These are phyloP conservation scores for Pilobolus umbonatus DNA, from an alignment of 192 early-diverging fungal species.

Conservation along the genomic window DNA sequence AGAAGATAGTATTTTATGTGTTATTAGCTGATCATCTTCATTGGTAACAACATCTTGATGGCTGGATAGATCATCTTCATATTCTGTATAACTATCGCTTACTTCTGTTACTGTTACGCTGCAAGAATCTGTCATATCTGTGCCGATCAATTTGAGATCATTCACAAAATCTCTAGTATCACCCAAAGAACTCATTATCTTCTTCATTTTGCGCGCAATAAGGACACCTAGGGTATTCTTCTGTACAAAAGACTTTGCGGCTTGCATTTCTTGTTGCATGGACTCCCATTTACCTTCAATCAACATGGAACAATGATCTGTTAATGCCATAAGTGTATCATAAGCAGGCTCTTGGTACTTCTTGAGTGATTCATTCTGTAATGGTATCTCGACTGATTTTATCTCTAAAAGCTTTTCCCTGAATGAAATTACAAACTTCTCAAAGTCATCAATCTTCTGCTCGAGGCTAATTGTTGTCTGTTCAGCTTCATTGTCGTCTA, in stretches of 20 bases:
- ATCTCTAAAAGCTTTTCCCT: too few species aligned
- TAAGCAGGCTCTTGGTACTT: background rate
- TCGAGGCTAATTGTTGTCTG: background rate
- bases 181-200: slow-evolving; percentile 14
- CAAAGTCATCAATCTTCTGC: slow-evolving; percentile 14
- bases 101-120: background rate
- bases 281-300: slow-evolving; percentile 20
- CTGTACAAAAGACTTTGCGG: slow-evolving; percentile 6
- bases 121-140: background rate
- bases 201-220: slow-evolving; percentile 22
- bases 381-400: background rate
- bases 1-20: too few species aligned
- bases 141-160: background rate
- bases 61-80: too few species aligned
- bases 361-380: background rate
- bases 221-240: background rate
- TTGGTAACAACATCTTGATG: too few species aligned
- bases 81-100: too few species aligned
- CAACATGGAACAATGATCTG: background rate
- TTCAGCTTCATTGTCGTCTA: slow-evolving; percentile 13
- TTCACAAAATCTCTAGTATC: slow-evolving; percentile 14
- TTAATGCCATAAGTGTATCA: background rate
- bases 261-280: slow-evolving; percentile 23
- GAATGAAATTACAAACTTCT: slow-evolving; percentile 7
- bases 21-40: too few species aligned